These are phyloP conservation scores for Neophaeococcomyces mojaviensis DNA, from an alignment of 2,329 filamentous ascomycete genomes.

Conservation along the genomic window DNA sequence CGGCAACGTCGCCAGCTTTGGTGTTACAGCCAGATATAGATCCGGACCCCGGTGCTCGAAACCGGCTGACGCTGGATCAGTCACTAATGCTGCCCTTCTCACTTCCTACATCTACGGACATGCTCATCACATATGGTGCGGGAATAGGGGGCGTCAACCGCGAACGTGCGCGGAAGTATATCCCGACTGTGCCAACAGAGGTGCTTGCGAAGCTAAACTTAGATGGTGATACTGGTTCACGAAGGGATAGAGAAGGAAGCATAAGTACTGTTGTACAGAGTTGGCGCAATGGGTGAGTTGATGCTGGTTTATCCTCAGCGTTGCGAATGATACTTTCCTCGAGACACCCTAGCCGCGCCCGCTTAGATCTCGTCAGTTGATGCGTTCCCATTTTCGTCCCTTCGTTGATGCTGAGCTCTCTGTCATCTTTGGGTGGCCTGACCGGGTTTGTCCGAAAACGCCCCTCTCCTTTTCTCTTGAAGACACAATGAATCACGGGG, in stretches of 20 bases:
- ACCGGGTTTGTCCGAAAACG: too few relatives aligned
- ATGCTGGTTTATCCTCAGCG: too few relatives aligned
- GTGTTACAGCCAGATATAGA: background rate
- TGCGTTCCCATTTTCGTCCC: too few relatives aligned
- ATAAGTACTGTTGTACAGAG: slow-evolving; percentile 3
- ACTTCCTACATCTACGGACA: slow-evolving; percentile 92
- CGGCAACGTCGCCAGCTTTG: slow-evolving; percentile 18
- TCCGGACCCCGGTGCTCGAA: slow-evolving; percentile 17
- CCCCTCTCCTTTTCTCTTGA: too few relatives aligned
- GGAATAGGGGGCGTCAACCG: slow-evolving; percentile 89
- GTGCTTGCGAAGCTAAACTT: slow-evolving; percentile 69
- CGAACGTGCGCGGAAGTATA: slow-evolving; percentile 89
- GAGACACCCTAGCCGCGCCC: too few relatives aligned
- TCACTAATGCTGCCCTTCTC: slow-evolving; percentile 89
- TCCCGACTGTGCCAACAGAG: slow-evolving; percentile 88
- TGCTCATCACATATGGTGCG: slow-evolving; percentile 90
- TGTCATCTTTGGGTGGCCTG: too few relatives aligned
- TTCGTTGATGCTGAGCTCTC: too few relatives aligned
- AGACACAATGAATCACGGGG: too few relatives aligned
- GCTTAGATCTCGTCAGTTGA: too few relatives aligned
- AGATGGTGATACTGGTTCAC: slow-evolving; percentile 11
- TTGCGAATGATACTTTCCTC: too few relatives aligned
- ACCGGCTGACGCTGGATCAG: slow-evolving; percentile 67
- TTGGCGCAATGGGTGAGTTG: slow-evolving; percentile 4
- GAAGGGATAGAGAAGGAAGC: background rate